A percentile compares a stretch with the other conserved stretches of the same genome.
phyloP scores from a whole-genome alignment of 371 early-diverging fungal genomes.

The Conidiobolus coronatus region DNA sequence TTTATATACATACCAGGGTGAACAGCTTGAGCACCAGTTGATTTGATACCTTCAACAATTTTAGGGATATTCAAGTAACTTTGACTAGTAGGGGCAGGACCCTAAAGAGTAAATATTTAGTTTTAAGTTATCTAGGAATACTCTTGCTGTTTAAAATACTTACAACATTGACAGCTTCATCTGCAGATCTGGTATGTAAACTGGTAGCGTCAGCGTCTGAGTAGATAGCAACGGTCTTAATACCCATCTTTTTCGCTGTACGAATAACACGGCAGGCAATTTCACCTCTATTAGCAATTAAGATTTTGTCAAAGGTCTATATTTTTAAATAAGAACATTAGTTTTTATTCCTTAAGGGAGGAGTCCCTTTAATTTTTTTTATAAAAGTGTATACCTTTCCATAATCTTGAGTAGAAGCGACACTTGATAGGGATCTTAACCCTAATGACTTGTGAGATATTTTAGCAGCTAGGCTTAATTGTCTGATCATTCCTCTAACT shows the following conservation, averaged over 20 bases:
- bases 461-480: too few relatives aligned
- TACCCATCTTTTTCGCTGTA: constrained; percentile 54
- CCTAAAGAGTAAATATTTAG: constrained; percentile 8
- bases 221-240: constrained; percentile 84
- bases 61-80: constrained; percentile 28
- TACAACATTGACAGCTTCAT: constrained; percentile 38
- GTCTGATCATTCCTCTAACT: too few relatives aligned
- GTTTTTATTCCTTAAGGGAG: neutral
- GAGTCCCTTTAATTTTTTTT: neutral
- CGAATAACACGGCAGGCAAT: constrained; percentile 84
- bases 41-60: constrained; percentile 24
- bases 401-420: neutral
- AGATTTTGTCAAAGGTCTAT: constrained; percentile 67
- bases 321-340: neutral
- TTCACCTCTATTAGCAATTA: constrained; percentile 93
- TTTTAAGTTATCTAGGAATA: neutral
- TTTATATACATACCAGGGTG: constrained; percentile 23
- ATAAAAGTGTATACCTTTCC: neutral
- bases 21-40: constrained; percentile 37
- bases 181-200: constrained; percentile 47
- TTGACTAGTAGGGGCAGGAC: constrained; percentile 33
- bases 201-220: constrained; percentile 65
- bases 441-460: neutral
- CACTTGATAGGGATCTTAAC: neutral
- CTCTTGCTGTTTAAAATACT: constrained; percentile 3